These are phyloP conservation scores for Suillus brevipes DNA, from an alignment of 768 basidiomycete species.

Conservation along the genomic window DNA sequence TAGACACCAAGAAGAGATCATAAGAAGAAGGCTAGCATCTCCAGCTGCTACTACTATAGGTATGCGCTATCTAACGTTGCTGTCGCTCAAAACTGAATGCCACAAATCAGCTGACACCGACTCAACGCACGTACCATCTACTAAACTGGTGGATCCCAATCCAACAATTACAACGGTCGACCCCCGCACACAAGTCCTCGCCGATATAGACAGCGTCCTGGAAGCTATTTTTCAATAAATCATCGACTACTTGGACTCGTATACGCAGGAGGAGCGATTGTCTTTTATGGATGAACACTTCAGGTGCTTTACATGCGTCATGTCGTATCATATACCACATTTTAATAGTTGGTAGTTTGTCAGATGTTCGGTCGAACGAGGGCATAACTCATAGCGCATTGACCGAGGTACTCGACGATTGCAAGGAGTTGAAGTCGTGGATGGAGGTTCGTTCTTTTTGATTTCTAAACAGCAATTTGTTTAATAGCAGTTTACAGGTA, in stretches of 20 bases:
- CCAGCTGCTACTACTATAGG: neutral
- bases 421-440: neutral
- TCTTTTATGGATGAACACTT: too few relatives aligned
- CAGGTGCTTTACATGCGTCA: too few relatives aligned
- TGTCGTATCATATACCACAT: too few relatives aligned
- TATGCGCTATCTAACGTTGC: neutral
- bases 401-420: neutral
- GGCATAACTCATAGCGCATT: neutral
- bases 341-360: too few relatives aligned
- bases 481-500: neutral
- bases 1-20: neutral
- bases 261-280: too few relatives aligned
- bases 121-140: neutral
- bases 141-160: too few relatives aligned
- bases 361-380: neutral
- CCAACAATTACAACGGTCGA: too few relatives aligned
- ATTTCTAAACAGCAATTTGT: neutral
- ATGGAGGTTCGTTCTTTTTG: neutral
- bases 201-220: too few relatives aligned
- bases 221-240: too few relatives aligned
- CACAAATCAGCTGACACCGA: neutral
- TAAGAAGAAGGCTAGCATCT: neutral
- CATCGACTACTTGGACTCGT: too few relatives aligned
- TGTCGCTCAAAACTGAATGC: neutral
- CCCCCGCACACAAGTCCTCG: too few relatives aligned